Percentiles rank a stretch among this genome's conserved stretches.
These are phyloP conservation scores for Cyberlindnera galapagoensis DNA, from an alignment of 805 yeast species.

Conservation along the genomic window DNA sequence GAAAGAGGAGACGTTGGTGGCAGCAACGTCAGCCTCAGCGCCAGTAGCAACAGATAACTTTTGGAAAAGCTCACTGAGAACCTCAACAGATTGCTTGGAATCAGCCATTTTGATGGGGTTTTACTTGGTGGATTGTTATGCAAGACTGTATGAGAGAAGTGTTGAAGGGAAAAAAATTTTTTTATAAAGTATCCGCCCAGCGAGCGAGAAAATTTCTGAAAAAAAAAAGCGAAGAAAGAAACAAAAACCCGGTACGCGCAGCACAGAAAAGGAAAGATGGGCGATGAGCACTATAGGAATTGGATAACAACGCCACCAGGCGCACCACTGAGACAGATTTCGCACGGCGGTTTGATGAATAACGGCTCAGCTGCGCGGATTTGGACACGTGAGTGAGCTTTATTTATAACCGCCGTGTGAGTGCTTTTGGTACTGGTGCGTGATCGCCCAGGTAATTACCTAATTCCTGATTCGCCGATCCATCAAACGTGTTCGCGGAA, in stretches of 20 bases:
- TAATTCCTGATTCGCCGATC: too few species aligned
- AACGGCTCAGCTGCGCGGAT: neutral
- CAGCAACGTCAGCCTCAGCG: conserved; percentile 80
- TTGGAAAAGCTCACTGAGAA: conserved; percentile 88
- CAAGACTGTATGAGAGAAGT: neutral
- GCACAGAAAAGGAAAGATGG: conserved; percentile 5
- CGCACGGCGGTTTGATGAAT: neutral
- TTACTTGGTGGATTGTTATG: neutral
- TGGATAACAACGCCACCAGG: neutral
- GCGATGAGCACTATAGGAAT: conserved; percentile 14
- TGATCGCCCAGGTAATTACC: too few species aligned
- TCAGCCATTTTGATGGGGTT: conserved; percentile 32
- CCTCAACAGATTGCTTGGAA: conserved; percentile 50
- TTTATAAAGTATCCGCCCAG: too few species aligned
- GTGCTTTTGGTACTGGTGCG: too few species aligned
- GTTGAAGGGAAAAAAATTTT: conserved; percentile 15
- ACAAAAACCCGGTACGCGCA: neutral
- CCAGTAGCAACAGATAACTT: conserved; percentile 84
- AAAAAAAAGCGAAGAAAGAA: conserved; percentile 6
- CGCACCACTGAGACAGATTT: neutral
- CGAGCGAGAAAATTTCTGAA: conserved; percentile 2
- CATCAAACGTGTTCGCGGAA: conserved; percentile 4
- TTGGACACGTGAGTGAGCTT: too few species aligned
- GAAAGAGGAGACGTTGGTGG: conserved; percentile 85
- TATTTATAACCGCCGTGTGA: too few species aligned